A percentile compares a stretch with the other conserved stretches of the same genome.
phyloP scores from a whole-genome alignment of 2,329 filamentous ascomycete genomes.

The Tolypocladium guangdongense region DNA sequence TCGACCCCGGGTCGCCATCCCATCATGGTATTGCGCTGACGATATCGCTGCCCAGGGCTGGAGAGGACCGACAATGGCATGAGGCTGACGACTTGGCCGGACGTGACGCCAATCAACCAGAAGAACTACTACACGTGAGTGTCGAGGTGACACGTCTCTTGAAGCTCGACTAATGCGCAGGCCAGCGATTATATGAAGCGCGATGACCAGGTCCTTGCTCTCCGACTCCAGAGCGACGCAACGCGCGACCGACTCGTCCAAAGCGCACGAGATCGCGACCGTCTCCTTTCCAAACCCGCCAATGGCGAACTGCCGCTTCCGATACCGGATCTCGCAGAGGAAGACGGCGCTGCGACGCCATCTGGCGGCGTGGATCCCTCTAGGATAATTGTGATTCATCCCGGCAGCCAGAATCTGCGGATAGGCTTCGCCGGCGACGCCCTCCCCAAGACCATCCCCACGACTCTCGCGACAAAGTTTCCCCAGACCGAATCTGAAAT shows the following conservation, averaged over 20 bases:
- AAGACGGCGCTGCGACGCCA: slow-evolving; percentile 42
- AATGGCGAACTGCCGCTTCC: slow-evolving; percentile 54
- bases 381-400: slow-evolving; percentile 89
- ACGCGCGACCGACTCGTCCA: slow-evolving; percentile 74
- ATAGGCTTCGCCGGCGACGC: slow-evolving; percentile 95
- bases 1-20: neutral
- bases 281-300: slow-evolving; percentile 66
- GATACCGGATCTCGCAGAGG: slow-evolving; percentile 47
- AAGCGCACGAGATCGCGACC: slow-evolving; percentile 77
- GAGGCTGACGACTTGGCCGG: slow-evolving; percentile 89
- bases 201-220: slow-evolving; percentile 88
- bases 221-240: slow-evolving; percentile 80
- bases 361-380: slow-evolving; percentile 61
- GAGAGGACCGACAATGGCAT: slow-evolving; percentile 98
- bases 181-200: slow-evolving; percentile 90
- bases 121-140: slow-evolving; percentile 98
- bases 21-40: slow-evolving; percentile 10
- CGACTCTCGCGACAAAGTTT: slow-evolving; percentile 77
- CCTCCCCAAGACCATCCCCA: slow-evolving; percentile 85
- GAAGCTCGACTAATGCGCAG: neutral
- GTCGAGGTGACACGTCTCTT: neutral
- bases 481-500: slow-evolving; percentile 74
- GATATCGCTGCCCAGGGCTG: slow-evolving; percentile 49
- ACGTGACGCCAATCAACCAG: slow-evolving; percentile 89
- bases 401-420: slow-evolving; percentile 88